These are phyloP conservation scores for Wickerhamiella domercqiae DNA, from an alignment of 805 yeast species.

Conservation along the genomic window DNA sequence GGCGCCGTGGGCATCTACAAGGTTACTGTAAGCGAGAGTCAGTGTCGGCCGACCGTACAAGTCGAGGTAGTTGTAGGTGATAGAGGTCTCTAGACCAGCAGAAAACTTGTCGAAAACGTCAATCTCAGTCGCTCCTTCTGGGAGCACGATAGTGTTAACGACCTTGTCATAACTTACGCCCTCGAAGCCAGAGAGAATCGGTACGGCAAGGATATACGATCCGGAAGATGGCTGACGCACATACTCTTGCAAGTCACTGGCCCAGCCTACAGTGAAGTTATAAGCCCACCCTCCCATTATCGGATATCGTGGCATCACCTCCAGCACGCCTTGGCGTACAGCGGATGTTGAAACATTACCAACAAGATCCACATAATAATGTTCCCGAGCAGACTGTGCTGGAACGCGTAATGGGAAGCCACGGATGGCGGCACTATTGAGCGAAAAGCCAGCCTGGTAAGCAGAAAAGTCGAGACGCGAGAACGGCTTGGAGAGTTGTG, in stretches of 20 bases:
- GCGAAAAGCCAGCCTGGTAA: slow-evolving; percentile 32
- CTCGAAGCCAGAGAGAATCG: slow-evolving; percentile 55
- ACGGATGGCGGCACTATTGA: slow-evolving; percentile 43
- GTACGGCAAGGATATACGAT: slow-evolving; percentile 46
- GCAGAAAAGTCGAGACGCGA: slow-evolving; percentile 66
- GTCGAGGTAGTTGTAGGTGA: slow-evolving; percentile 41
- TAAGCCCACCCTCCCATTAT: slow-evolving; percentile 91
- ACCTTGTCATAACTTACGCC: slow-evolving; percentile 46
- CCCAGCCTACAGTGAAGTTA: slow-evolving; percentile 94
- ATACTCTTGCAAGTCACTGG: slow-evolving; percentile 38
- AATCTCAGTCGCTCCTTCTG: slow-evolving; percentile 66
- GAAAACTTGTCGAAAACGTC: slow-evolving; percentile 40
- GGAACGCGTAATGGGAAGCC: slow-evolving; percentile 45
- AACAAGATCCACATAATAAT: slow-evolving; percentile 74
- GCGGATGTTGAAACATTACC: slow-evolving; percentile 79
- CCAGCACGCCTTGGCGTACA: slow-evolving; percentile 26
- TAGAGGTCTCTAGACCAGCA: slow-evolving; percentile 16
- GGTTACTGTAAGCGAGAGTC: slow-evolving; percentile 39
- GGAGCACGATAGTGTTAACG: slow-evolving; percentile 50
- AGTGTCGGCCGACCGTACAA: slow-evolving; percentile 65
- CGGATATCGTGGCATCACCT: slow-evolving; percentile 81
- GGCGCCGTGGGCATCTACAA: slow-evolving; percentile 52
- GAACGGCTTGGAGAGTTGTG: slow-evolving; percentile 42
- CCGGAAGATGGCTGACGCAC: slow-evolving; percentile 34
- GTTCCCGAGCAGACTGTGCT: slow-evolving; percentile 35